phyloP scores from a whole-genome alignment of 192 early-diverging fungal species.

The Backusella westeae region DNA sequence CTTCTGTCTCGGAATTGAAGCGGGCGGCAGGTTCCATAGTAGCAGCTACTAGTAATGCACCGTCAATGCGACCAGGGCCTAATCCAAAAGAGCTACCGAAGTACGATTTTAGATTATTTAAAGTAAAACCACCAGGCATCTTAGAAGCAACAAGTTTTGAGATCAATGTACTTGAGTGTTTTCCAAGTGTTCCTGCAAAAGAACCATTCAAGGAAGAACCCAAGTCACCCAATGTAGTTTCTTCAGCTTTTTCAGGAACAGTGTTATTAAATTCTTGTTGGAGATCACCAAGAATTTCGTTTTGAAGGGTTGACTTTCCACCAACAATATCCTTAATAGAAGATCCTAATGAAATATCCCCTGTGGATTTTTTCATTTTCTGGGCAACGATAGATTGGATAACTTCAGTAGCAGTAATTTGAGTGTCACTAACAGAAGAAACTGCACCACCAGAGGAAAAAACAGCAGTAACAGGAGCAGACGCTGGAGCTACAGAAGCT shows the following conservation, averaged over 20 bases:
- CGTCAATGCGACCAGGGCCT: constrained; percentile 71
- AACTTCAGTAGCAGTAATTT: constrained; percentile 70
- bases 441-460: constrained; percentile 41
- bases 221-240: constrained; percentile 82
- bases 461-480: constrained; percentile 34
- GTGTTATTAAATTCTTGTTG: constrained; percentile 85
- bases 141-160: constrained; percentile 81
- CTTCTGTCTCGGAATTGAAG: constrained; percentile 68
- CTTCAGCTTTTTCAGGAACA: constrained; percentile 90
- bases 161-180: constrained; percentile 70
- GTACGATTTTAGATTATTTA: constrained; percentile 73
- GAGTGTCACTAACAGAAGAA: constrained; percentile 46
- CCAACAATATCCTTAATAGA: constrained; percentile 93
- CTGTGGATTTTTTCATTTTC: constrained; percentile 82
- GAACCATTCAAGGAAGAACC: constrained; percentile 58
- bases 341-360: constrained; percentile 71
- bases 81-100: constrained; percentile 71
- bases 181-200: constrained; percentile 74
- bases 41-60: constrained; percentile 70
- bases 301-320: constrained; percentile 95
- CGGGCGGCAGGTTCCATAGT: constrained; percentile 82
- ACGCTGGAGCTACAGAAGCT: constrained; percentile 41
- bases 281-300: constrained; percentile 94
- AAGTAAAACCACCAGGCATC: constrained; percentile 91
- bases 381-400: constrained; percentile 82